A percentile compares a stretch with the other conserved stretches of the same genome.
These are phyloP conservation scores for Solidago caesia DNA, from an alignment of 129 eudicot genomes.

Conservation along the genomic window DNA sequence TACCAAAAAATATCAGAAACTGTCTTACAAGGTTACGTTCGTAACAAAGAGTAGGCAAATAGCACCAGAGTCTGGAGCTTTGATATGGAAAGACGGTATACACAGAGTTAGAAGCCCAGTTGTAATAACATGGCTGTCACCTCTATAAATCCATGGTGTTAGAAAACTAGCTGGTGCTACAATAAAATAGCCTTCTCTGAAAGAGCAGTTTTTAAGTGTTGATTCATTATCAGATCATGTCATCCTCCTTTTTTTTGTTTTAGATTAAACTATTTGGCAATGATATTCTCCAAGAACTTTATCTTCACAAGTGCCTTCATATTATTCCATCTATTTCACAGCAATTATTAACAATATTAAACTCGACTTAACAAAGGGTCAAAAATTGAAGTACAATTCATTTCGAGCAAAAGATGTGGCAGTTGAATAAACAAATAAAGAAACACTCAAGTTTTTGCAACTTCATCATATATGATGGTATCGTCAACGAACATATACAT, in stretches of 20 bases:
- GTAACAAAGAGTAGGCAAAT: conserved; percentile 43
- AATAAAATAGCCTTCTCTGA: conserved; percentile 37
- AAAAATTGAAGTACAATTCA: neutral
- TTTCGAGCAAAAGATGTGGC: neutral
- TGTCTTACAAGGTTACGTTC: conserved; percentile 67
- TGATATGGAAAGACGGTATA: conserved; percentile 80
- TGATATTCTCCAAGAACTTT: conserved; percentile 12
- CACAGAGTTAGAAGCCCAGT: conserved; percentile 83
- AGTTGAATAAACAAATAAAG: neutral
- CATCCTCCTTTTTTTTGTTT: conserved; percentile 23
- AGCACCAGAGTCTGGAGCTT: conserved; percentile 66
- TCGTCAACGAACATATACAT: no score
- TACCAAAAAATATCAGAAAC: conserved; percentile 51
- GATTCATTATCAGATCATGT: conserved; percentile 26
- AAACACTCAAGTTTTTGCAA: neutral
- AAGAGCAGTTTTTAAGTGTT: conserved; percentile 29
- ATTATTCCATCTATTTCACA: neutral
- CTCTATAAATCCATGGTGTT: conserved; percentile 33
- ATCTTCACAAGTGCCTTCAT: neutral
- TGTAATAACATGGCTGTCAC: conserved; percentile 68
- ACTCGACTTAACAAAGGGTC: neutral
- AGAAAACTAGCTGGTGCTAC: conserved; percentile 22
- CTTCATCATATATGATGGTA: no score
- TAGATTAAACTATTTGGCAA: conserved; percentile 27
- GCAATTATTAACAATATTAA: neutral